Base-by-base conservation (phyloP, 139 green algal species). In the Chlorella sp. region DNA sequence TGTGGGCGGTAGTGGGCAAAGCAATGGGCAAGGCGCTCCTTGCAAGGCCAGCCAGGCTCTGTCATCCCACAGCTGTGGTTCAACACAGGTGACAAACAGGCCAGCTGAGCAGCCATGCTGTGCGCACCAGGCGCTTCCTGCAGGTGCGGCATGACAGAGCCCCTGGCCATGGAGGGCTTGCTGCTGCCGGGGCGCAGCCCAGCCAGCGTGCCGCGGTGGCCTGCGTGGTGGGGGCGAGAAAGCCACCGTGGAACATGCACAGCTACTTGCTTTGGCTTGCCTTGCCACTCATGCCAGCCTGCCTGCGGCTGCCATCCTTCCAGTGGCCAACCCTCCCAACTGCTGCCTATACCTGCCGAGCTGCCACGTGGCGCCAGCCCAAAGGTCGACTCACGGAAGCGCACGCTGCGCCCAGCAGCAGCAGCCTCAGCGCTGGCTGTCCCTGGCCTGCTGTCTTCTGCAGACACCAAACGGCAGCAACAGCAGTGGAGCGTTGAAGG, bases 131-230 rank as follows among this genome's bases (percentile, higher is more conserved):
- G 3, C 1, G 51, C 4, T 3, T 71, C 75, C 25, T 71, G 32
- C 75, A 82, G 75, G 21, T 82, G 75, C 11, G 36, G 56, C 76
- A 73, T 71, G 36, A 39, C 36, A 60, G 34, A 17, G 60, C 60
- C 36, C 76, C 60, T 60, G 36, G 76, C 76, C 26, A 60, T 41
- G 13, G 76, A 82, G 3, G 28, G 15, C 36, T 68, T 68, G 32
- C 25, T 39, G 60, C 76, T 82, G 76, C 38, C 38, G 12, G 16
- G 60, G 26, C 76, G 36, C 60, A 82, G 36, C 12, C 55, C 76
- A 17, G 60, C 36, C 74, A 44, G 2, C 25, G 74, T 81, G 51
- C 34, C 74, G 12, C 74, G 51, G 55, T 55, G 69, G 44, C 65
- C 44, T 78, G 39, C 25, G 6, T 0, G 68, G 11, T 13, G 38